Percentiles rank a stretch among this genome's conserved stretches.
Conservation (phyloP, 805 yeast genomes). For the Nematodospora valgi region DNA sequence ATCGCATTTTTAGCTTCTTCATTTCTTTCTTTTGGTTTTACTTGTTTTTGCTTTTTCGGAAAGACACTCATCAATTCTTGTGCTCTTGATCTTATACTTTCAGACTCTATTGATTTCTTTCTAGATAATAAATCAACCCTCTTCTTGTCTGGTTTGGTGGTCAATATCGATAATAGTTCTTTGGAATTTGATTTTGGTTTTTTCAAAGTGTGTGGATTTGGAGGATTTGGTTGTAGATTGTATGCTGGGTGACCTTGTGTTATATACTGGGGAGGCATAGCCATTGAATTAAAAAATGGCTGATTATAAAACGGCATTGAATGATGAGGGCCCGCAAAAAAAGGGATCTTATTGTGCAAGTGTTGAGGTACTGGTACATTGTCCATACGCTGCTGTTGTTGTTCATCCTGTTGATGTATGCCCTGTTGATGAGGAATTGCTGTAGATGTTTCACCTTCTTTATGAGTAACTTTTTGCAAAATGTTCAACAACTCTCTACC, state of each 20-base stretch:
- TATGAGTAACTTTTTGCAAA: constrained; percentile 38
- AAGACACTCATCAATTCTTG: constrained; percentile 27
- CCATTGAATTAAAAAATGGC: constrained; percentile 7
- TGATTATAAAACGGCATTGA: constrained; percentile 12
- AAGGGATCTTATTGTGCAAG: constrained; percentile 23
- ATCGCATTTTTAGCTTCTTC: neutral
- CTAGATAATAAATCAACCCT: constrained; percentile 1
- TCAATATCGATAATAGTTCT: constrained; percentile 43
- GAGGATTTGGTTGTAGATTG: constrained; percentile 11
- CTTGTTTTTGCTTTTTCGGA: constrained; percentile 13
- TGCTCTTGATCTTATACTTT: constrained; percentile 29
- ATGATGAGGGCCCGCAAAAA: constrained; percentile 15
- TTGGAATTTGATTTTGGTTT: constrained; percentile 38
- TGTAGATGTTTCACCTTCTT: constrained; percentile 2
- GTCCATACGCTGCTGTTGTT: constrained; percentile 1
- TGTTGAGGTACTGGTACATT: constrained; percentile 26
- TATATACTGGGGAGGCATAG: constrained; percentile 8
- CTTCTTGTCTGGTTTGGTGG: constrained; percentile 16
- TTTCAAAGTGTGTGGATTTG: constrained; percentile 37
- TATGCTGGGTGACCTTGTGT: constrained; percentile 9
- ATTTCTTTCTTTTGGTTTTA: constrained; percentile 1
- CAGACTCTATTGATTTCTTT: constrained; percentile 13
- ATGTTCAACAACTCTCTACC: constrained; percentile 74
- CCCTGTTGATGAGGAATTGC: neutral
- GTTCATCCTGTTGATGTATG: neutral